These are phyloP conservation scores for Botrytis tulipae DNA, from an alignment of 2,329 filamentous ascomycete species.

Conservation along the genomic window DNA sequence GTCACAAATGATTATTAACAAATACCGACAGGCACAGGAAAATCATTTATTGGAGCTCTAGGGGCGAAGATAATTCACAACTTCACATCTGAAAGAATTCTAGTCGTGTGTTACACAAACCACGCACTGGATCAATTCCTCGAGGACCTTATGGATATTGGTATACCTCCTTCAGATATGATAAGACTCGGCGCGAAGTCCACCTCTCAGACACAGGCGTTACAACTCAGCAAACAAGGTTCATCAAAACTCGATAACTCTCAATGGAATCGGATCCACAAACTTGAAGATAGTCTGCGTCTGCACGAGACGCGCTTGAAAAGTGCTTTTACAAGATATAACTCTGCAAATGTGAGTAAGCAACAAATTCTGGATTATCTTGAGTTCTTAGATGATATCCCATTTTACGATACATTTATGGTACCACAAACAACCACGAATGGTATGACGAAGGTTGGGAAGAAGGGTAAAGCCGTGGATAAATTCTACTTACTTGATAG, in stretches of 20 bases:
- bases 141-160: conserved; percentile 60
- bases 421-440: conserved; percentile 45
- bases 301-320: conserved; percentile 34
- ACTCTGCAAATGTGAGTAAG: conserved; percentile 22
- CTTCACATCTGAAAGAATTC: conserved; percentile 49
- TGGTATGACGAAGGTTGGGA: conserved; percentile 49
- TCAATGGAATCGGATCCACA: conserved; percentile 46
- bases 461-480: conserved; percentile 45
- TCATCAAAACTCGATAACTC: conserved; percentile 37
- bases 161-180: conserved; percentile 50
- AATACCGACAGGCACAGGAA: conserved; percentile 60
- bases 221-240: conserved; percentile 48
- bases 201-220: conserved; percentile 46
- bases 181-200: conserved; percentile 64
- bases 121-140: conserved; percentile 66
- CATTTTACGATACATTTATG: conserved; percentile 57
- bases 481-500: conserved; percentile 51
- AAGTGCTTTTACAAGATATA: conserved; percentile 28
- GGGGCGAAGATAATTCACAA: conserved; percentile 56
- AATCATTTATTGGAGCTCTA: conserved; percentile 69
- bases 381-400: conserved; percentile 51
- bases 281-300: conserved; percentile 41
- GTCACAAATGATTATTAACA: neutral
- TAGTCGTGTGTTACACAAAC: conserved; percentile 68
- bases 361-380: conserved; percentile 44